phyloP scores from a whole-genome alignment of 768 basidiomycete genomes.

The Kwoniella europaea region DNA sequence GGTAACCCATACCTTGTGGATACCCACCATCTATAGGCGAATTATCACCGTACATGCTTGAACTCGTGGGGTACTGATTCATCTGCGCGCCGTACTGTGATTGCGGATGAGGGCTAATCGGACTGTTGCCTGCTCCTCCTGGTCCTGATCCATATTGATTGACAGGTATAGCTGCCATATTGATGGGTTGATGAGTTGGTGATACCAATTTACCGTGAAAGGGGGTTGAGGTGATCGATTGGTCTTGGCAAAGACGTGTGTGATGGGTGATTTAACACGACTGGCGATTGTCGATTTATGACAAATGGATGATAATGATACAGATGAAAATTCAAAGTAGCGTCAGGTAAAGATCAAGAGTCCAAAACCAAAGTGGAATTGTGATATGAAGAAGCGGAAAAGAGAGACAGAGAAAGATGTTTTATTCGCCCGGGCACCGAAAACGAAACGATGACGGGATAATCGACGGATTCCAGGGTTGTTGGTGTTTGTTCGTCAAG shows the following conservation, averaged over 20 bases:
- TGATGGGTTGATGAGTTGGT: neutral
- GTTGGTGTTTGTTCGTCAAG: neutral
- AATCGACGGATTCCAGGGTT: neutral
- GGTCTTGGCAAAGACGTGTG: conserved; percentile 8
- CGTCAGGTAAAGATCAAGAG: too few species aligned
- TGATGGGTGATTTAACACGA: neutral
- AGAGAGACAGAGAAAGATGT: neutral
- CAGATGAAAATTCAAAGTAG: neutral
- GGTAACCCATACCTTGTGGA: conserved; percentile 26
- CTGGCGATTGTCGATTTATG: too few species aligned
- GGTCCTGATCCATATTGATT: conserved; percentile 7
- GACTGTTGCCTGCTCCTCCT: neutral
- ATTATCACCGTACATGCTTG: conserved; percentile 31
- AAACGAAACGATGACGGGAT: neutral
- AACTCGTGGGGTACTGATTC: conserved; percentile 2
- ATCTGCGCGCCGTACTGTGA: conserved; percentile 12
- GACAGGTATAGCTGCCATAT: conserved; percentile 7
- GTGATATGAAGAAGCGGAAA: neutral
- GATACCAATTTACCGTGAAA: neutral
- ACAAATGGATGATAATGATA: neutral
- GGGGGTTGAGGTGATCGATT: neutral
- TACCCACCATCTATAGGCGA: conserved; percentile 20
- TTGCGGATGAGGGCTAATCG: conserved; percentile 7
- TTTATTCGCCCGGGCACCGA: conserved; percentile 8
- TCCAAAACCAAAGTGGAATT: too few species aligned